Percentiles rank a stretch among this genome's conserved stretches.
These are phyloP conservation scores for Clarireedia hainanense DNA, from an alignment of 2,329 filamentous ascomycete genomes.

Conservation along the genomic window DNA sequence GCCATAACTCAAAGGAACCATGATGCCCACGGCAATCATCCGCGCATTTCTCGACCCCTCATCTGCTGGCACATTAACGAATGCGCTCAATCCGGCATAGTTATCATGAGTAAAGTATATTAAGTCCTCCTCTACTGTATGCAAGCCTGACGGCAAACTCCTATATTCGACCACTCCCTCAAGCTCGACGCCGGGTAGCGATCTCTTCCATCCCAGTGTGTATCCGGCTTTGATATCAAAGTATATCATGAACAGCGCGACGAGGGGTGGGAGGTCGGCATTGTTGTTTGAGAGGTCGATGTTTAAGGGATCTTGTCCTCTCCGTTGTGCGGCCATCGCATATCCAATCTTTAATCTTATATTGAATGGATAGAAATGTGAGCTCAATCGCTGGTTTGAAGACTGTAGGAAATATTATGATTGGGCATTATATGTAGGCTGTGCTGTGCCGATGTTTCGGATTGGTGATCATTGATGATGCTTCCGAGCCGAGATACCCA, in stretches of 20 bases:
- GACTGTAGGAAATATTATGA: not conserved
- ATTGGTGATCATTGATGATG: not conserved
- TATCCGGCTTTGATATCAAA: slow-evolving; percentile 91
- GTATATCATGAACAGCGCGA: slow-evolving; percentile 79
- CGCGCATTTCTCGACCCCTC: slow-evolving; percentile 77
- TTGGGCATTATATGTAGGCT: not conserved
- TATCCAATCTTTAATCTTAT: slow-evolving; percentile 1
- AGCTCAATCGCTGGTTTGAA: not conserved
- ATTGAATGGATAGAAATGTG: not conserved
- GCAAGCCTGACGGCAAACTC: slow-evolving; percentile 84
- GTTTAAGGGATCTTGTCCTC: slow-evolving; percentile 28
- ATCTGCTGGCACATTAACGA: slow-evolving; percentile 74
- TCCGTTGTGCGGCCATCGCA: slow-evolving; percentile 25
- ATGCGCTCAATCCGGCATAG: slow-evolving; percentile 85
- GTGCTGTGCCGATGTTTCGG: not conserved
- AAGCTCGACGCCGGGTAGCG: slow-evolving; percentile 60
- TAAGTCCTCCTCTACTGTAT: slow-evolving; percentile 80
- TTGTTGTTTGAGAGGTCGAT: slow-evolving; percentile 26
- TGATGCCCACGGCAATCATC: slow-evolving; percentile 84
- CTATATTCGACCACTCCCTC: slow-evolving; percentile 94
- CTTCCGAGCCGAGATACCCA: not conserved
- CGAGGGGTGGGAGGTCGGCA: slow-evolving; percentile 52
- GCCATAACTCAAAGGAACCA: slow-evolving; percentile 81
- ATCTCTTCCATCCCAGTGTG: slow-evolving; percentile 82
- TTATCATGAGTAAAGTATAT: slow-evolving; percentile 87